These are phyloP conservation scores for Aureobasidium sp. DNA, from an alignment of 2,329 filamentous ascomycete species.

Conservation along the genomic window DNA sequence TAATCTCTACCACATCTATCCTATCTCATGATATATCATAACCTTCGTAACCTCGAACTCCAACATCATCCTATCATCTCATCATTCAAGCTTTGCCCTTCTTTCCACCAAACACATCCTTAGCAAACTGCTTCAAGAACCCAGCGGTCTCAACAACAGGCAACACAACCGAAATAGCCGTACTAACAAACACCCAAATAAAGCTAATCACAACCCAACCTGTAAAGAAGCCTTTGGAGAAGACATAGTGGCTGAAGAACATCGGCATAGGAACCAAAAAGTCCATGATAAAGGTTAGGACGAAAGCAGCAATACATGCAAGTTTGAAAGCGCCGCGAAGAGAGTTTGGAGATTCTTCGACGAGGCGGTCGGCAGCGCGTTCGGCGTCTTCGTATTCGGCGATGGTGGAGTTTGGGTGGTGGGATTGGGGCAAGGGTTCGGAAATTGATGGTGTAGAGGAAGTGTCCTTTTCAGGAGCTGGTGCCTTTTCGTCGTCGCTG, in stretches of 20 bases:
- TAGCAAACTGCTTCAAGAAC: conserved; percentile 17
- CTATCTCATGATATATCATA: not conserved
- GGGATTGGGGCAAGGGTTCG: not conserved
- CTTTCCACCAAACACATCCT: conserved; percentile 7
- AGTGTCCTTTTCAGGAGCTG: not conserved
- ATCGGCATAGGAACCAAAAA: conserved; percentile 33
- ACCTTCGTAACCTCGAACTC: not conserved
- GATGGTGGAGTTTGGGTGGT: not conserved
- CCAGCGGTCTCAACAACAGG: conserved; percentile 33
- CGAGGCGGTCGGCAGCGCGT: conserved; percentile 15
- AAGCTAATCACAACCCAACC: conserved; percentile 32
- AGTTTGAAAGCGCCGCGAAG: conserved; percentile 29
- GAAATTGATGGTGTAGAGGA: not conserved
- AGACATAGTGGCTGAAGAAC: conserved; percentile 33
- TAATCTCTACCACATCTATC: not conserved
- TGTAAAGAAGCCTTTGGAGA: conserved; percentile 32
- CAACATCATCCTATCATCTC: not conserved
- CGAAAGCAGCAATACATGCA: conserved; percentile 27
- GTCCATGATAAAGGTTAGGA: conserved; percentile 31
- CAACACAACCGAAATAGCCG: conserved; percentile 27
- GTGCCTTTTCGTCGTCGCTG: conserved; percentile 12
- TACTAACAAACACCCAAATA: conserved; percentile 31
- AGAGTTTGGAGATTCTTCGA: conserved; percentile 24
- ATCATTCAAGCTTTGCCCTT: not conserved
- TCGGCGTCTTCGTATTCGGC: not conserved